These are phyloP conservation scores for Oropetium thomaeum DNA, from an alignment of 176 grass and related monocot species.

Conservation along the genomic window DNA sequence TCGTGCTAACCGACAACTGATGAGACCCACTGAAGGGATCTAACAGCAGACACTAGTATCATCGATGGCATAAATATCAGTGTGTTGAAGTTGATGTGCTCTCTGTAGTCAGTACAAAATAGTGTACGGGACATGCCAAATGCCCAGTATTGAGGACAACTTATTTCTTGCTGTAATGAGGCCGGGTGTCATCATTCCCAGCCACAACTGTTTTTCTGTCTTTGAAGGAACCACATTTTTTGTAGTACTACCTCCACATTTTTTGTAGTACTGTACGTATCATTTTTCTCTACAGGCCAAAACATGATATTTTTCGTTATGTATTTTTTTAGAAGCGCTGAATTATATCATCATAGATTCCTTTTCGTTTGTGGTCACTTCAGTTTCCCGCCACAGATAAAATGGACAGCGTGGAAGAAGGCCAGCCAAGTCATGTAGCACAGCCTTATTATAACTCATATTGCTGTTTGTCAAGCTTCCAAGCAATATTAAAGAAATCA, in stretches of 20 bases:
- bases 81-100: slow-evolving; percentile 25
- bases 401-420: slow-evolving; percentile 36
- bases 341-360: background rate
- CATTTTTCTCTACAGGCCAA: background rate
- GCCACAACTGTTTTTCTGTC: slow-evolving; percentile 30
- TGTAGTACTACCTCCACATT: background rate
- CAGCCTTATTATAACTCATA: no score
- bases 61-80: slow-evolving; percentile 34
- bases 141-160: slow-evolving; percentile 24
- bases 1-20: slow-evolving; percentile 15
- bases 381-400: slow-evolving; percentile 15
- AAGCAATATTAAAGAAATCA: background rate
- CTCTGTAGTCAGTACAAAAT: slow-evolving; percentile 25
- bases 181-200: slow-evolving; percentile 33
- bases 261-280: background rate
- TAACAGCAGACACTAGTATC: slow-evolving; percentile 10
- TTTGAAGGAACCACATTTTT: background rate
- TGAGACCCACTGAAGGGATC: background rate
- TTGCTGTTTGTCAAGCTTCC: background rate
- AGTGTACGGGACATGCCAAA: slow-evolving; percentile 18
- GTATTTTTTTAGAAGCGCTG: slow-evolving; percentile 11
- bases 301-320: background rate
- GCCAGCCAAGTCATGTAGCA: background rate
- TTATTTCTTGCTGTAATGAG: slow-evolving; percentile 33
- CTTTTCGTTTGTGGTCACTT: background rate